Base-by-base conservation (phyloP, 768 basidiomycete species). In the Suillus occidentalis region DNA sequence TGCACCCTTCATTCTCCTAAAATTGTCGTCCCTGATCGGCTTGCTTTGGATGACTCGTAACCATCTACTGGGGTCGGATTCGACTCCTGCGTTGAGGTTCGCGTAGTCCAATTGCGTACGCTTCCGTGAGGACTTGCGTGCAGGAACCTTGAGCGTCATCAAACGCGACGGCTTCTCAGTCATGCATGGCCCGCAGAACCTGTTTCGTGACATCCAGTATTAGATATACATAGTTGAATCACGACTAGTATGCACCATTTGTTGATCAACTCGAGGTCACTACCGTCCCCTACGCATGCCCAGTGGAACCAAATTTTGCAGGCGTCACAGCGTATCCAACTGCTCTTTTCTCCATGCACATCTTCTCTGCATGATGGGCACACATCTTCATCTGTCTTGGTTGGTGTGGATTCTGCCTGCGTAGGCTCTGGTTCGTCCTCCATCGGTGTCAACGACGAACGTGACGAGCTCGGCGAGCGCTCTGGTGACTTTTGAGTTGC, bases 231-330 rank as follows among this genome's bases (percentile, higher is more conserved):
- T 50, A 67, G 31, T 57, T 62, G 63, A 62, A 69, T 63, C 3
- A 47, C 25, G 61, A 63, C 56, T 57, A 63, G 63, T 56, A 60
- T 47, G 43, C 57, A 74, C 92, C 90, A 93, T 82, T 90, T 93
- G 74, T 92, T 90, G 64, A 94, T 85, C 16, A 81, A 81, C 42
- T 87, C 86, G 13, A 89, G 81, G 66, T 89, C 87, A 45, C 82
- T 82, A 16, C 85, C 85, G 52, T 87, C 84, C 31, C 90, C 89
- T 16, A 85, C 89, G 76, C 92, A 94, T 65, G 84, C 80, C 90
- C 91, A 94, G 72, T 94, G 91, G 73, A 87, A 94, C 92, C 91
- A 94, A 37, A 80, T 84, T 76, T 89, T 89, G 80, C 91, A 93
- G 25, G 84, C 83, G 70, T 94, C 92, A 73, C 94, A 95, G 67